Base-by-base conservation (phyloP, 2,329 filamentous ascomycete species). In the Phyllosticta paracitricarpa region DNA sequence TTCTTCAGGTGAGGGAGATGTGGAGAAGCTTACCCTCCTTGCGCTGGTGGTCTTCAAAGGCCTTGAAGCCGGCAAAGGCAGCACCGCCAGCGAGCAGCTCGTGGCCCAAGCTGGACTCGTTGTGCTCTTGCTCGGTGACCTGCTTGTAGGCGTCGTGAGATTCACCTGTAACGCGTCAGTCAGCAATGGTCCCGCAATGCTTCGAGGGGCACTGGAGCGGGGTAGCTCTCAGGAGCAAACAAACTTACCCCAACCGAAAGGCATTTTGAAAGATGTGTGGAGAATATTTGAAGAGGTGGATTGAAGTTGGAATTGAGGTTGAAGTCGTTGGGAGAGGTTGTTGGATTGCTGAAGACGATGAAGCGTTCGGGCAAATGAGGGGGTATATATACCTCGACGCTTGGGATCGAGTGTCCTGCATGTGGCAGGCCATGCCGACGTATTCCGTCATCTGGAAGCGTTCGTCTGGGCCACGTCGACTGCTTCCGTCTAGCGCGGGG, bases 41-140 rank as follows among this genome's bases (percentile, higher is more conserved):
- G 69, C 87, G 86, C 78, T 91, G 87, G 68, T 83, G 79, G 73
- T 91, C 86, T 76, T 92, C 89, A 69, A 86, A 92, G 24, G 86
- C 78, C 80, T 91, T 91, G 82, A 93, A 88, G 68, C 85, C 89
- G 65, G 84, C 86, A 71, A 93, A 93, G 64, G 87, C 84, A 62
- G 89, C 89, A 62, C 85, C 89, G 64, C 88, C 88, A 65, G 86
- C 89, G 61, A 92, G 72, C 56, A 89, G 71, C 78, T 94, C 89
- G 76, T 93, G 89, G 67, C 82, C 82, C 70, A 89, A 77, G 70
- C 82, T 82, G 68, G 81, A 79, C 75, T 89, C 76, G 76, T 89
- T 80, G 63, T 79, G 69, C 52, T 73, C 70, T 58, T 76, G 72
- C 63, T 78, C 73, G 73, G 84, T 82, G 66, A 83, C 80, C 72